These are phyloP conservation scores for Penicillium italicum DNA, from an alignment of 2,329 filamentous ascomycete genomes.

Conservation along the genomic window DNA sequence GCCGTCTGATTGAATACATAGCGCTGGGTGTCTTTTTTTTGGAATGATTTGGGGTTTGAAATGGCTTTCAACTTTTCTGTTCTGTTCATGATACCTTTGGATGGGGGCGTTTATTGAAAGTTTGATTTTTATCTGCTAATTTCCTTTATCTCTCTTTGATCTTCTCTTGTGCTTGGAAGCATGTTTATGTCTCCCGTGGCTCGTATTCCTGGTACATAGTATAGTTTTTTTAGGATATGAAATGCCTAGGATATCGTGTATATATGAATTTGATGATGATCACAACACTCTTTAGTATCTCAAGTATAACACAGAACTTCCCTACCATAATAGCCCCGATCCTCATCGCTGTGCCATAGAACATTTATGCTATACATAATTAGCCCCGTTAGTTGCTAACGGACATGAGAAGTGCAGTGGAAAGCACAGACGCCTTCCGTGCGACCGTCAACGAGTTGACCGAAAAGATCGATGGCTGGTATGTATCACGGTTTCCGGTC, in stretches of 20 bases:
- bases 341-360: no score
- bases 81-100: conserved; percentile 8
- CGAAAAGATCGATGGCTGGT: no score
- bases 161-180: neutral
- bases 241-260: neutral
- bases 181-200: neutral
- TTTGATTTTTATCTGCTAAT: neutral
- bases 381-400: no score
- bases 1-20: conserved; percentile 23
- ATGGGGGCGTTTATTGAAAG: neutral
- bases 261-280: conserved; percentile 2
- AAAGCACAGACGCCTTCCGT: no score
- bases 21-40: neutral
- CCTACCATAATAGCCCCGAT: no score
- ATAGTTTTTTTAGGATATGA: neutral
- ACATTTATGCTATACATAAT: no score
- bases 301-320: no score
- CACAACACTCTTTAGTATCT: neutral
- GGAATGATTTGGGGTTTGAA: neutral
- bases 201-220: neutral
- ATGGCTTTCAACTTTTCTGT: neutral
- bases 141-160: neutral
- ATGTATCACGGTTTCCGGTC: no score
- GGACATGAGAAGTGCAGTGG: no score
- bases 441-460: no score